Conservation (phyloP, 345 rosid genomes). For the Atalantia buxifolia region DNA sequence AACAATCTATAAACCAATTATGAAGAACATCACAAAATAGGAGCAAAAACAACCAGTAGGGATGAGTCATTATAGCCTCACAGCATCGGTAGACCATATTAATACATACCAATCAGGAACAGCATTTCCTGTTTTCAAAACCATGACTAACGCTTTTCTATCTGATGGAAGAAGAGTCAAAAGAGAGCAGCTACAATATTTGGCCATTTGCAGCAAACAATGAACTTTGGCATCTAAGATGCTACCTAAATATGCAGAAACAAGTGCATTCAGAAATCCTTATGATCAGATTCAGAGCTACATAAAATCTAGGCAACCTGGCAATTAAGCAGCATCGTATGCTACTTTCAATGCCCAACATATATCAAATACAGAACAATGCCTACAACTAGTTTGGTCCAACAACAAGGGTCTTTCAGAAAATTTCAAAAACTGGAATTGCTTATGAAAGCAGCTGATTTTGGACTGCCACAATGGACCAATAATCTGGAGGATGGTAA, state of each 20-base stretch:
- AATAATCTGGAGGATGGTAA: neutral
- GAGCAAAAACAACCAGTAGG: neutral
- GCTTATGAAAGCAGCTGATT: neutral
- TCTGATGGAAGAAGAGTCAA: conserved; percentile 20
- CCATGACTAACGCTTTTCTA: conserved; percentile 24
- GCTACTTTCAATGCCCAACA: neutral
- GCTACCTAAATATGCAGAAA: neutral
- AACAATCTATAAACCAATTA: neutral
- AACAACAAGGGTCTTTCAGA: neutral
- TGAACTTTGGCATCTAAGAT: neutral
- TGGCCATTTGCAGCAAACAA: neutral
- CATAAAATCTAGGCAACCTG: neutral
- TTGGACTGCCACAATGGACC: neutral
- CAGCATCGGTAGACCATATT: neutral
- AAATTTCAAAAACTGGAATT: neutral
- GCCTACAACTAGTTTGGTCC: neutral
- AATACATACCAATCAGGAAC: conserved; percentile 36
- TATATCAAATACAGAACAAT: neutral
- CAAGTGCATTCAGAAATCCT: neutral
- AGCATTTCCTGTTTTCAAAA: conserved; percentile 77
- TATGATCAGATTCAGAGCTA: neutral
- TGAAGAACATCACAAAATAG: too few relatives aligned
- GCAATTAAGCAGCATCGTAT: neutral
- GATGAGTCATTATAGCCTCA: neutral
- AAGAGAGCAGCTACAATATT: neutral